Conservation (phyloP, 2,329 filamentous ascomycete genomes). For the Pezicula radicicola region DNA sequence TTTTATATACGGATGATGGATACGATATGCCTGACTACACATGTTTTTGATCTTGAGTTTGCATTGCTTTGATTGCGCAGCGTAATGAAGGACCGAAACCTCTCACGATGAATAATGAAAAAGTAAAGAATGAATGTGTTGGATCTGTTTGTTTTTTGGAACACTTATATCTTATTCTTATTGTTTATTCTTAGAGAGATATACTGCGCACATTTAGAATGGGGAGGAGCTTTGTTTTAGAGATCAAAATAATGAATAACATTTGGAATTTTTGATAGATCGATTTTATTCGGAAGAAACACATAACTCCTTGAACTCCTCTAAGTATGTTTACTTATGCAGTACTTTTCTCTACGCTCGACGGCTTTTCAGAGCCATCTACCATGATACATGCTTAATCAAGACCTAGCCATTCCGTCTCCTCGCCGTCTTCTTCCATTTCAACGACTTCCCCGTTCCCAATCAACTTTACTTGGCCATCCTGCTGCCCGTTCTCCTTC, state of each 20-base stretch:
- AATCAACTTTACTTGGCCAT: slow-evolving; percentile 28
- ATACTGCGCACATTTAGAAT: no score
- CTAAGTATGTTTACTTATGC: no score
- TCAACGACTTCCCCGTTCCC: slow-evolving; percentile 30
- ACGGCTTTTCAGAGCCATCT: background rate
- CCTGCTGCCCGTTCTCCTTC: slow-evolving; percentile 21
- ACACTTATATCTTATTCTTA: no score
- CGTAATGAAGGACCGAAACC: no score
- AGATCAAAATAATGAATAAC: no score
- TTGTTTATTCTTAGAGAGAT: no score
- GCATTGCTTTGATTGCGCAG: background rate
- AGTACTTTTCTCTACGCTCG: no score
- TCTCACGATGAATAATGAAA: no score
- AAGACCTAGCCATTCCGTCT: slow-evolving; percentile 51
- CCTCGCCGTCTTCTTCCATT: slow-evolving; percentile 37
- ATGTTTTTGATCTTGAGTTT: background rate
- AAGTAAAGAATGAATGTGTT: background rate
- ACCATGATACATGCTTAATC: slow-evolving; percentile 30
- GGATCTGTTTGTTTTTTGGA: background rate
- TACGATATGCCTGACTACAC: background rate
- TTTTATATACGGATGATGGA: no score
- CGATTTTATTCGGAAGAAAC: background rate
- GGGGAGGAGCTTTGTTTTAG: no score
- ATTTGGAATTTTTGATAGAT: no score
- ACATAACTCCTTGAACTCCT: background rate